Base-by-base conservation (phyloP, 2,329 filamentous ascomycete species). In the Beauveria asiatica region DNA sequence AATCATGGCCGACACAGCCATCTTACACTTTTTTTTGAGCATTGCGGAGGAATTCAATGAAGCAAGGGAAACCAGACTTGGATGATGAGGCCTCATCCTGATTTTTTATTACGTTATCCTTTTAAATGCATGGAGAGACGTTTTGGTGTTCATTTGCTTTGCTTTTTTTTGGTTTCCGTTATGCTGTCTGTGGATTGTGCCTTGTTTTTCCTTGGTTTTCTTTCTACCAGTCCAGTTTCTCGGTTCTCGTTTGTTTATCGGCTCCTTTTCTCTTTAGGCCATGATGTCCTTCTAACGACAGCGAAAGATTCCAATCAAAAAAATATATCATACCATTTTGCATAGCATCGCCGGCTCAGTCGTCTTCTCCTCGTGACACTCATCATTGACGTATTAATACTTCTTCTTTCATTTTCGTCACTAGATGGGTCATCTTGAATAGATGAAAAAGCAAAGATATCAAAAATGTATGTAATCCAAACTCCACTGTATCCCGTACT, bases 381-480 rank as follows among this genome's bases (percentile, higher is more conserved):
- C 3, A 39, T 10, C 2, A 45, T 13, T 3, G 2, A 9, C 30
- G 37, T 42, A 45, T 33, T 25, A 9, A 11, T 54, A 7, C 1
- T 54, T 25, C 3, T 19, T 41, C 5, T 44, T n/a, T 23, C 45
- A 48, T 44, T 27, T 13, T 37, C 42, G 7, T 49, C 17, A 39
- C 21, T 58, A 51, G 42, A 58, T 51, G 19, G 27, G 30, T 44
- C 5, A 41, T 16, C 21, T 21, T 41, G 13, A 48, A 48, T 17
- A 11, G 3, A 19, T n/a, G 3, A 51, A 30, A 21, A 8, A 37
- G 33, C 21, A 9, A 30, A 59, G 41, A 46, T 59, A 30, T 48
- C 27, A 46, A 53, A 48, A 53, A 44, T 52, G 48, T 48, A 59
- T 52, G 19, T 39, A 33, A 52, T 59, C 57, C 57, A 50, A 57